phyloP scores from a whole-genome alignment of 1,139 yeast genomes.

The Taphrina flavorubra region DNA sequence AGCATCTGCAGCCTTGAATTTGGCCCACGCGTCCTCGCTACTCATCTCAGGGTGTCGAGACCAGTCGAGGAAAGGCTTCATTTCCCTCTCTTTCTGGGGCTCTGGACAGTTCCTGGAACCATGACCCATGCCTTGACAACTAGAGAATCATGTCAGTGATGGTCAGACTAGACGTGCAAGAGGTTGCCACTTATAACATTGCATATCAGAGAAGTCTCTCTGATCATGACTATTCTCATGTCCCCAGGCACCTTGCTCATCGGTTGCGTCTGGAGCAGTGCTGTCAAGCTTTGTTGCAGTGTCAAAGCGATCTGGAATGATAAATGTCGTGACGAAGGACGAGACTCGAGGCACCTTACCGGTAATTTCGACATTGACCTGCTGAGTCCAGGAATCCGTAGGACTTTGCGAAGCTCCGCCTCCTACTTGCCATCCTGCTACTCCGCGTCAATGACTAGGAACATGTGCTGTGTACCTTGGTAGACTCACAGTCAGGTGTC shows the following conservation, averaged over 20 bases:
- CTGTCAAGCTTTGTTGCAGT: neutral
- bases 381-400: neutral
- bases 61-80: conserved; percentile 15
- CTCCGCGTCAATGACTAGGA: neutral
- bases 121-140: conserved; percentile 20
- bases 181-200: conserved; percentile 10
- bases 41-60: conserved; percentile 24
- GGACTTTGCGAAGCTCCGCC: neutral
- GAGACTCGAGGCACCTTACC: neutral
- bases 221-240: neutral
- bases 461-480: conserved; percentile 6
- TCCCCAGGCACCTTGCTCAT: conserved; percentile 8
- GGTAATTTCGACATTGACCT: conserved; percentile 1
- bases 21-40: conserved; percentile 22
- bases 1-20: conserved; percentile 12
- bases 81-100: neutral
- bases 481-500: conserved; percentile 1
- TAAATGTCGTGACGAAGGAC: neutral
- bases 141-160: neutral
- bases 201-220: conserved; percentile 16
- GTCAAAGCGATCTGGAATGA: neutral
- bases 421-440: neutral
- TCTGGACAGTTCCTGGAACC: conserved; percentile 16
- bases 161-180: neutral
- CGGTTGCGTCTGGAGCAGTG: neutral